Percentiles rank a stretch among this genome's conserved stretches.
Conservation (phyloP, 345 rosid genomes). For the Angophora floribunda region DNA sequence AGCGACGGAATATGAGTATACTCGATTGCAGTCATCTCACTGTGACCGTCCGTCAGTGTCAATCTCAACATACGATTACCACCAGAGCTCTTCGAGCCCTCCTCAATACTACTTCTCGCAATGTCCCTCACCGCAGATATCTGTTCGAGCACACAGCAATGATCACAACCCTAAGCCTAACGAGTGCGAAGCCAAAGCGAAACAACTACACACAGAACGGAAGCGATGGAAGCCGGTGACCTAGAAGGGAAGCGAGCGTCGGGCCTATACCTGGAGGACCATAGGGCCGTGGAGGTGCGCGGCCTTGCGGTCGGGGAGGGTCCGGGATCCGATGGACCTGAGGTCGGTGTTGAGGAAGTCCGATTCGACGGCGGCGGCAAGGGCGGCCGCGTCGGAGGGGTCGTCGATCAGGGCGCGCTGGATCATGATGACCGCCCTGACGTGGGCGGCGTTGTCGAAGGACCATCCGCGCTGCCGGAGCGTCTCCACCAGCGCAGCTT, state of each 20-base stretch:
- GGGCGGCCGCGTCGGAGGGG: constrained; percentile 7
- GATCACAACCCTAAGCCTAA: not conserved
- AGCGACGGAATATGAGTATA: constrained; percentile 46
- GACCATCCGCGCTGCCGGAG: constrained; percentile 72
- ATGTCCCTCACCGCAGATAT: constrained; percentile 64
- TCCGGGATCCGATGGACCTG: constrained; percentile 47
- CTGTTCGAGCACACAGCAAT: constrained; percentile 8
- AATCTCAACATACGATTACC: constrained; percentile 51
- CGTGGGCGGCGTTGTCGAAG: constrained; percentile 30
- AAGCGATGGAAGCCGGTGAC: not conserved
- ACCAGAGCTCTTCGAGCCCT: constrained; percentile 33
- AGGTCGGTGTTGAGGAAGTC: constrained; percentile 80
- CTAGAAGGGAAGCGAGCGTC: not conserved
- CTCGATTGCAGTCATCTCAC: constrained; percentile 67
- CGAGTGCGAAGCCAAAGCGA: not conserved
- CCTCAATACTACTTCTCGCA: constrained; percentile 55
- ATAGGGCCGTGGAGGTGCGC: constrained; percentile 63
- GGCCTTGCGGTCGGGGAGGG: constrained; percentile 56
- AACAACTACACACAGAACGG: not conserved
- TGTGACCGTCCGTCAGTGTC: constrained; percentile 61
- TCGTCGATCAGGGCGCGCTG: constrained; percentile 39
- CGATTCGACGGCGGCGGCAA: constrained; percentile 52
- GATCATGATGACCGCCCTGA: constrained; percentile 21
- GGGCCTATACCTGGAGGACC: constrained; percentile 55
- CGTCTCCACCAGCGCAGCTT: constrained; percentile 29